phyloP scores from a whole-genome alignment of 257 asterid species.

The Coffea canephora region DNA sequence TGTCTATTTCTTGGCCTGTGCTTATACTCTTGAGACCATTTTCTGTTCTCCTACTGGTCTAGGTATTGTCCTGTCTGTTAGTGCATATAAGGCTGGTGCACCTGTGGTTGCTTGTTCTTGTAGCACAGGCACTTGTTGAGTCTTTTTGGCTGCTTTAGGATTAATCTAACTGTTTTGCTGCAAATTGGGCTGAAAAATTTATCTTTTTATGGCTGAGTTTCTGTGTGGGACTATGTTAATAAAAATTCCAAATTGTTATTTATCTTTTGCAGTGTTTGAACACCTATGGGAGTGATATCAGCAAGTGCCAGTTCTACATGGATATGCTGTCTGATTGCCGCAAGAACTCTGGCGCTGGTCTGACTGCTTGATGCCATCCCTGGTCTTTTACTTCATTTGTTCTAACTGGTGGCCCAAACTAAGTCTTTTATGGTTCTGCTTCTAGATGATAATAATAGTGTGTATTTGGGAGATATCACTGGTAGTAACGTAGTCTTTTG shows the following conservation, averaged over 20 bases:
- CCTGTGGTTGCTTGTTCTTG: background rate
- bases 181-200: background rate
- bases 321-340: constrained; percentile 34
- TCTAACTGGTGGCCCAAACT: background rate
- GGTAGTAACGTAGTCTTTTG: background rate
- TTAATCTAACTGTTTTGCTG: no score
- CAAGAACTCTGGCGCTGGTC: constrained; percentile 19
- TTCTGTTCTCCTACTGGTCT: background rate
- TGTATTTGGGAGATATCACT: background rate
- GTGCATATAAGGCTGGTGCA: background rate
- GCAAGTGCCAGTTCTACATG: constrained; percentile 35
- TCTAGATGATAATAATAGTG: background rate
- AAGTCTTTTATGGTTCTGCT: background rate
- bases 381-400: background rate
- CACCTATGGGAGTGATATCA: constrained; percentile 19
- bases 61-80: background rate
- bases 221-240: background rate
- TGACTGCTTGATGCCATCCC: constrained; percentile 8
- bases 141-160: background rate
- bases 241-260: background rate
- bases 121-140: background rate
- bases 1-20: background rate
- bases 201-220: background rate
- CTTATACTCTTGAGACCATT: background rate
- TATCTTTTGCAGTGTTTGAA: constrained; percentile 21